Base-by-base conservation (phyloP, 2,329 filamentous ascomycete species). In the Penicillium fuscoglaucum region DNA sequence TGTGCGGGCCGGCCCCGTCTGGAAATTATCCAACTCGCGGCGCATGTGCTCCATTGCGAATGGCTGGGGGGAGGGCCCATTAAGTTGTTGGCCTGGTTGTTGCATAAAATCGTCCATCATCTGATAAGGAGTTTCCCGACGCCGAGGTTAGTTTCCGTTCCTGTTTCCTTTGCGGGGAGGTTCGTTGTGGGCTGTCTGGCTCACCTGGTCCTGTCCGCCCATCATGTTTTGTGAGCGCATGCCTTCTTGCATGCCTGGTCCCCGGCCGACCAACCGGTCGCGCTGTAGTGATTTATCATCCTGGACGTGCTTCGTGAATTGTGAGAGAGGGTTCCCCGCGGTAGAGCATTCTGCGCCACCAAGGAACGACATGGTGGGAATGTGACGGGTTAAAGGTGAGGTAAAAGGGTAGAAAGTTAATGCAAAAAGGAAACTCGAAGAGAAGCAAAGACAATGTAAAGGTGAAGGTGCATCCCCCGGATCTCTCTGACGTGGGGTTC, bases 341-440 rank as follows among this genome's bases (percentile, higher is more conserved):
- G 95, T 96, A 57, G 93, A 98, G 83, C 95, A 99, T 80, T 98
- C 95, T 68, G 93, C 90, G 68, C 93, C 93, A 78, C 91, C 91
- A 70, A 98, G 84, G 77, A 99, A 98, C 55, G 93, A 97, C 93
- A 99, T 98, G 66, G 61, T 81, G 65, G 12, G 24, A 26, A 48
- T 46, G 33, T 47, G 44, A 29, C 5, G 24, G 24, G n/a, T 47
- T 24, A 13, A 19, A 24, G 2, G 12, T 39, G 6, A 35, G 19
- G 19, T 26, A n/a, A 50, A 15, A 12, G n/a, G 9, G 12, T 31
- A n/a, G 19, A 24, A 17, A 39, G 3, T 24, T 49, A 43, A 52
- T 12, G 33, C 33, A 39, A 49, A 37, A 39, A 4, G n/a, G 12
- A 24, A 28, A 29, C 33, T 52, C 4, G 45, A 31, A 58, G 43